Percentiles rank a stretch among this genome's conserved stretches.
phyloP scores from a whole-genome alignment of 1,284 basidiomycete genomes.

The Cryptococcus deneoformans region DNA sequence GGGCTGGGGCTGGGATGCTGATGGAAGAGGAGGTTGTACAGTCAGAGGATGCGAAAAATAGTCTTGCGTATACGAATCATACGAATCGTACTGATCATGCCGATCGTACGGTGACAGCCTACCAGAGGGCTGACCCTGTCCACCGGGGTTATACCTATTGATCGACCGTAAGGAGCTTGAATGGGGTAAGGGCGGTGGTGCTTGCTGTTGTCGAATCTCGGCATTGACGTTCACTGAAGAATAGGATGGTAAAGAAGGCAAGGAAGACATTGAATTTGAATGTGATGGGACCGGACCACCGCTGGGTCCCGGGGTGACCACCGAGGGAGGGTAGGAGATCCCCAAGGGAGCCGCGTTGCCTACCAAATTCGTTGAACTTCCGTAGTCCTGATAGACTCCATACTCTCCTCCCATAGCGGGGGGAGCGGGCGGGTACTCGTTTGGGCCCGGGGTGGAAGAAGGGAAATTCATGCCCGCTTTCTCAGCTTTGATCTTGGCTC shows the following conservation, averaged over 20 bases:
- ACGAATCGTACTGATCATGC: too few species aligned
- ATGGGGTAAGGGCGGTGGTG: constrained; percentile 7
- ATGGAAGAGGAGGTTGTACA: too few species aligned
- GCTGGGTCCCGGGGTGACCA: constrained; percentile 2
- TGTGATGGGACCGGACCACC: too few species aligned
- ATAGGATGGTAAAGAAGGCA: background rate
- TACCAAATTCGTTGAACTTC: constrained; percentile 28
- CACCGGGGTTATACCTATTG: background rate
- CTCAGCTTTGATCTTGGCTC: constrained; percentile 15
- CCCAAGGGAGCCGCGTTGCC: constrained; percentile 31
- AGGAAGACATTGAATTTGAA: background rate
- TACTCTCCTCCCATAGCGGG: constrained; percentile 1
- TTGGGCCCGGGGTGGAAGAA: background rate
- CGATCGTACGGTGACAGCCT: constrained; percentile 6
- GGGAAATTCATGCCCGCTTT: constrained; percentile 4
- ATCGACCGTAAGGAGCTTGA: constrained; percentile 1
- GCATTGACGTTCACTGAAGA: background rate
- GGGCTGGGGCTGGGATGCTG: too few species aligned
- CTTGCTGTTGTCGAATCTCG: background rate
- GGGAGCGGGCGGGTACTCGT: constrained; percentile 1
- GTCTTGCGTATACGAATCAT: too few species aligned
- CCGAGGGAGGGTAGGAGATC: constrained; percentile 34
- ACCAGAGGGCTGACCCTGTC: constrained; percentile 1
- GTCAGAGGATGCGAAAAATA: too few species aligned
- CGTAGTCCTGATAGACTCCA: constrained; percentile 14